Percentiles rank a stretch among this genome's conserved stretches.
phyloP scores from a whole-genome alignment of 2,329 filamentous ascomycete genomes.

The Microsporum ferrugineum region DNA sequence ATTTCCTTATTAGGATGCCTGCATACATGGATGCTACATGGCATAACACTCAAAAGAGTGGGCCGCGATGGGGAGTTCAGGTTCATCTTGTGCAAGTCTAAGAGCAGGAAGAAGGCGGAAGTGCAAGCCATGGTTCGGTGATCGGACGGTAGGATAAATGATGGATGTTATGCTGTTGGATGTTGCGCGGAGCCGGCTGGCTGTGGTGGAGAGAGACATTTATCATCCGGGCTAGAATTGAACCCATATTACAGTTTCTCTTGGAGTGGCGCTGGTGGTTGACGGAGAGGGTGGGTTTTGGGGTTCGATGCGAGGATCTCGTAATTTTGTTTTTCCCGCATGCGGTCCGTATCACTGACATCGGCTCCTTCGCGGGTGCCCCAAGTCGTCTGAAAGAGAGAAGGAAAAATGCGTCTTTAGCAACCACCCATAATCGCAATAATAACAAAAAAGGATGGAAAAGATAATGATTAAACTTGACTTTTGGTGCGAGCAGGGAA shows the following conservation, averaged over 20 bases:
- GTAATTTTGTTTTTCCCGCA: conserved; percentile 13
- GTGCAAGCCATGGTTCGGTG: neutral
- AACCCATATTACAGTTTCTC: neutral
- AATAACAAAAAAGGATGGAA: neutral
- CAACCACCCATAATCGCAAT: neutral
- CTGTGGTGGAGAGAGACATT: neutral
- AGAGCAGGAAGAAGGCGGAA: neutral
- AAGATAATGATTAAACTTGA: neutral
- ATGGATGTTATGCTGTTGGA: neutral
- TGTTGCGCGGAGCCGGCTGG: neutral
- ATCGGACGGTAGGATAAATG: neutral
- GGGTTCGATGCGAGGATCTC: neutral
- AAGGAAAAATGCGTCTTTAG: too few species aligned
- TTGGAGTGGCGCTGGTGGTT: neutral
- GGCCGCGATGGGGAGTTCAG: neutral
- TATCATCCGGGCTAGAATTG: neutral
- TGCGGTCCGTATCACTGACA: conserved; percentile 40
- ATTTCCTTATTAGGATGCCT: conserved; percentile 2
- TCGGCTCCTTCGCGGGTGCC: conserved; percentile 81
- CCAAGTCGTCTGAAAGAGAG: conserved; percentile 62
- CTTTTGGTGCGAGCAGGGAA: neutral
- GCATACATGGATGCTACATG: conserved; percentile 3
- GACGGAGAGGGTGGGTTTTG: neutral
- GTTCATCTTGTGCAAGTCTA: neutral
- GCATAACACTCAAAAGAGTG: conserved; percentile 1